These are phyloP conservation scores for Alternaria panax DNA, from an alignment of 2,329 filamentous ascomycete species.

Conservation along the genomic window DNA sequence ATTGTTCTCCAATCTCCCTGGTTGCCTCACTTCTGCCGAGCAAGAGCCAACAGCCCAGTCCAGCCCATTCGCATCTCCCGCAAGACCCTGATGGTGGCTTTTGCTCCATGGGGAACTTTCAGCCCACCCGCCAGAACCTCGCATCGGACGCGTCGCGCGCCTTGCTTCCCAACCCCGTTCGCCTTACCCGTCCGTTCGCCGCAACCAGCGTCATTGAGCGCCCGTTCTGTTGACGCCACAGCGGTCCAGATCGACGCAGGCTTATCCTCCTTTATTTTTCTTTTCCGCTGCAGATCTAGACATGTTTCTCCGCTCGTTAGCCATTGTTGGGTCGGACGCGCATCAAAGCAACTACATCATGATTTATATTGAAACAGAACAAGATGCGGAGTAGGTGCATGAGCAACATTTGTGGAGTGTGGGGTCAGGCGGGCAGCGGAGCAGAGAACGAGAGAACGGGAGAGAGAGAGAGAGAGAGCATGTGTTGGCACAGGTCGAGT, in stretches of 20 bases:
- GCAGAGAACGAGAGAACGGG: background rate
- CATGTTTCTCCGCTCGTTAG: slow-evolving; percentile 1
- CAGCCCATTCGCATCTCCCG: slow-evolving; percentile 1
- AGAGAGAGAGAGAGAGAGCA: background rate
- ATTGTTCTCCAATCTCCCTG: background rate
- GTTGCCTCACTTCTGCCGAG: background rate
- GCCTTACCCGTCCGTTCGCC: background rate
- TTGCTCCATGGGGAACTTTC: background rate
- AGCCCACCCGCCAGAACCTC: background rate
- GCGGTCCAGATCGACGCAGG: background rate
- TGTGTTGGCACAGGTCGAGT: slow-evolving; percentile 2
- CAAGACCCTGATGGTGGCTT: slow-evolving; percentile 1
- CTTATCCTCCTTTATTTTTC: background rate
- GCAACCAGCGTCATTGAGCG: background rate
- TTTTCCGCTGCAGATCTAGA: background rate
- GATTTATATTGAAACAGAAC: background rate
- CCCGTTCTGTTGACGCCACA: background rate
- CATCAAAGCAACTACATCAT: background rate
- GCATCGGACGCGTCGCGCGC: background rate
- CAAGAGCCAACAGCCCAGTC: background rate
- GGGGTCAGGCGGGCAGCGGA: background rate
- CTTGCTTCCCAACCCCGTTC: background rate
- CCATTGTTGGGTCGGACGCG: background rate
- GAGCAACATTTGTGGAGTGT: slow-evolving; percentile 1
- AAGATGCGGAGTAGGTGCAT: slow-evolving; percentile 1